Percentiles rank a stretch among this genome's conserved stretches.
phyloP scores from a whole-genome alignment of 352 stramenopile genomes.

The Pythium folliculosum region DNA sequence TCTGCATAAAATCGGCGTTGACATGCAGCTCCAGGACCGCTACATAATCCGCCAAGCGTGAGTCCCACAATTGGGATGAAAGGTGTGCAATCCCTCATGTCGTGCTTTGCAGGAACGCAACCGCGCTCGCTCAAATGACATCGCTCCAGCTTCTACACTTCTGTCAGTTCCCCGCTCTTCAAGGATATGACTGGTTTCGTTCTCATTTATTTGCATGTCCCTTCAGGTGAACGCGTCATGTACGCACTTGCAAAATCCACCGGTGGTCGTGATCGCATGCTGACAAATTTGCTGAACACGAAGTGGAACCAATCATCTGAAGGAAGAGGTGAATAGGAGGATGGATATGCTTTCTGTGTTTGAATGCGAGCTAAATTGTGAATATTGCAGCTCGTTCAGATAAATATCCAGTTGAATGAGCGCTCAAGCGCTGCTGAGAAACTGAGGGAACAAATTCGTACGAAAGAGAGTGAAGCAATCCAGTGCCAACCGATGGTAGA shows the following conservation, averaged over 20 bases:
- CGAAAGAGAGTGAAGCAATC: conserved; percentile 19
- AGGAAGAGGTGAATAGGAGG: conserved; percentile 18
- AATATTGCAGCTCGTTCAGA: conserved; percentile 15
- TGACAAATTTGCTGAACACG: conserved; percentile 1
- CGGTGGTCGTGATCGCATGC: neutral
- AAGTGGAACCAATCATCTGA: conserved; percentile 26
- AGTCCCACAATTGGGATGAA: neutral
- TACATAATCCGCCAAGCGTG: conserved; percentile 38
- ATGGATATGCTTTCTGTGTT: neutral
- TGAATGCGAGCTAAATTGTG: neutral
- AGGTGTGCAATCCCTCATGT: neutral
- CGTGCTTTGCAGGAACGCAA: conserved; percentile 26
- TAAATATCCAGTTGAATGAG: conserved; percentile 16
- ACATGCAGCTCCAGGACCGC: conserved; percentile 30
- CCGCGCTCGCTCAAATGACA: conserved; percentile 32
- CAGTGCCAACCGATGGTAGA: conserved; percentile 20
- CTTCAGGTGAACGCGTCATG: conserved; percentile 35
- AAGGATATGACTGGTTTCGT: neutral
- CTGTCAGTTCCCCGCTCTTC: conserved; percentile 21
- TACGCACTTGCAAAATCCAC: conserved; percentile 5
- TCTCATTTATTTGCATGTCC: neutral
- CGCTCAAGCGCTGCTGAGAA: neutral
- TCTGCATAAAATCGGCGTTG: conserved; percentile 15
- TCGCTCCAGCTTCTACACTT: conserved; percentile 32
- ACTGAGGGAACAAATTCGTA: conserved; percentile 7